These are phyloP conservation scores for Guyanaporus albipodus DNA, from an alignment of 768 basidiomycete species.

Conservation along the genomic window DNA sequence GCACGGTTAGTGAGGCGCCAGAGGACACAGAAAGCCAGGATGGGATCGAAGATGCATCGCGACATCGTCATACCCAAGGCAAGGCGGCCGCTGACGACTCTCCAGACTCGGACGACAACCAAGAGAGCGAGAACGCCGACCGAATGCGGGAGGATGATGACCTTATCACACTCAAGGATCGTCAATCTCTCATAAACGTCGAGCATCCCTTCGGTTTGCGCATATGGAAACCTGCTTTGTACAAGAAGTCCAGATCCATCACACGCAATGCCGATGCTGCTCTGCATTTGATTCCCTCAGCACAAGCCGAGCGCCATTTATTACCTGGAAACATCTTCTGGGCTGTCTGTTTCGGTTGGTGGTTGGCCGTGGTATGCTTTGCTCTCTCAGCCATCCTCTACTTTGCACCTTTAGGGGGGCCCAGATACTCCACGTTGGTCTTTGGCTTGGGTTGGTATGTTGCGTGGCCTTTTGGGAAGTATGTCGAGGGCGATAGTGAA, in stretches of 20 bases:
- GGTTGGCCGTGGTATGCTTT: conserved; percentile 76
- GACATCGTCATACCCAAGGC: conserved; percentile 27
- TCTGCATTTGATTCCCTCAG: conserved; percentile 87
- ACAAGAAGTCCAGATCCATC: conserved; percentile 96
- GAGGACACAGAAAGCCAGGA: conserved; percentile 42
- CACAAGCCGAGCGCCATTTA: conserved; percentile 89
- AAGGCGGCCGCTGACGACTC: conserved; percentile 44
- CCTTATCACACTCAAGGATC: conserved; percentile 87
- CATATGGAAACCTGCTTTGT: conserved; percentile 99
- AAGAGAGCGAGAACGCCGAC: conserved; percentile 30
- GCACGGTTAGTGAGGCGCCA: conserved; percentile 48
- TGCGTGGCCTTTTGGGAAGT: conserved; percentile 98
- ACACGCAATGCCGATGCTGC: conserved; percentile 95
- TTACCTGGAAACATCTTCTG: conserved; percentile 94
- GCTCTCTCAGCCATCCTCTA: conserved; percentile 63
- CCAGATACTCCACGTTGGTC: conserved; percentile 78
- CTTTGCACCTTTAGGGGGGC: conserved; percentile 75
- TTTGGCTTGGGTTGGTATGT: conserved; percentile 96
- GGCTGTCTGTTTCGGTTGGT: conserved; percentile 89
- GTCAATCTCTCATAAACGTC: conserved; percentile 98
- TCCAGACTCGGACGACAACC: conserved; percentile 39
- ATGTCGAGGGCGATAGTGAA: conserved; percentile 79
- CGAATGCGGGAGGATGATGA: conserved; percentile 54
- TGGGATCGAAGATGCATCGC: conserved; percentile 27
- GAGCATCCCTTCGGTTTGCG: conserved; percentile 98